Conservation (phyloP, 192 early-diverging fungal genomes). For the Rhizophagus clarus region DNA sequence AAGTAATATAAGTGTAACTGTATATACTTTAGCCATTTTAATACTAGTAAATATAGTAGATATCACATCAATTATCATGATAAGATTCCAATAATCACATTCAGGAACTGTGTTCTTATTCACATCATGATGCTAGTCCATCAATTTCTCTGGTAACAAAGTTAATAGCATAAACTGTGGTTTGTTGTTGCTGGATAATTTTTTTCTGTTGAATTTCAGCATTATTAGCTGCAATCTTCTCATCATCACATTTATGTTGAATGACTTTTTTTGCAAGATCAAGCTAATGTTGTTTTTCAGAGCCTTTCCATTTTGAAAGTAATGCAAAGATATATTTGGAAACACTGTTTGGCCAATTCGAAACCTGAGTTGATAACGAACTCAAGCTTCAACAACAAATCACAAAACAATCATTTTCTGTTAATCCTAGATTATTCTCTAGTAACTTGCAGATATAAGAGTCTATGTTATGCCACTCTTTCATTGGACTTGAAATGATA, state of each 20-base stretch:
- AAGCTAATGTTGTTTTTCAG: conserved; percentile 27
- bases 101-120: too few species aligned
- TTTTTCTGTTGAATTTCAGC: conserved; percentile 27
- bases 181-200: conserved; percentile 20
- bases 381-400: conserved; percentile 9
- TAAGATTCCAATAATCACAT: too few species aligned
- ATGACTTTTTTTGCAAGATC: conserved; percentile 22
- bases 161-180: conserved; percentile 23
- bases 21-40: too few species aligned
- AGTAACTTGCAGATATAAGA: conserved; percentile 25
- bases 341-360: conserved; percentile 26
- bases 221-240: conserved; percentile 17
- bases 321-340: conserved; percentile 24
- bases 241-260: conserved; percentile 10
- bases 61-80: too few species aligned
- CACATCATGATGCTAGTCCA: conserved; percentile 12
- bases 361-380: conserved; percentile 25
- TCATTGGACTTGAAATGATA: conserved; percentile 24
- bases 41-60: too few species aligned
- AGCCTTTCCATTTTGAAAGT: conserved; percentile 31
- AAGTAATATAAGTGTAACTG: too few species aligned
- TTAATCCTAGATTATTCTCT: conserved; percentile 23
- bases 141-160: conserved; percentile 24
- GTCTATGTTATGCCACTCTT: conserved; percentile 34
- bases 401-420: not conserved